These are phyloP conservation scores for Didymella sp. DNA, from an alignment of 2,329 filamentous ascomycete genomes.

Conservation along the genomic window DNA sequence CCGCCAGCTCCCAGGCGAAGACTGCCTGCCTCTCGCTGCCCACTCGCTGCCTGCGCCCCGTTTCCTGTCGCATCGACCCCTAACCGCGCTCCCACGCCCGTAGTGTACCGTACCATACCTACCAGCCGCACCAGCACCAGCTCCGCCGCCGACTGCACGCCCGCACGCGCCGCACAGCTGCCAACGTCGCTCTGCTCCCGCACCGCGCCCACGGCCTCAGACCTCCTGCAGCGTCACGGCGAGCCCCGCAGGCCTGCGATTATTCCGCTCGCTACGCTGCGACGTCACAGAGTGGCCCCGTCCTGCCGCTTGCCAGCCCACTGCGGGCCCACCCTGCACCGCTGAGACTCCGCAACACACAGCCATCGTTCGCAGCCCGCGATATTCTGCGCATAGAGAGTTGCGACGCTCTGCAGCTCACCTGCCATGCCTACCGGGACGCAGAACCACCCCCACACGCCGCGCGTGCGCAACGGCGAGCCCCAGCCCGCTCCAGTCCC, in stretches of 20 bases:
- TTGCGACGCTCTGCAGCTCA: constrained; percentile 34
- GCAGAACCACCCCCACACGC: constrained; percentile 48
- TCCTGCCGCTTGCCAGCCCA: constrained; percentile 34
- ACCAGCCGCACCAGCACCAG: neutral
- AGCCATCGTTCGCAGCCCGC: constrained; percentile 25
- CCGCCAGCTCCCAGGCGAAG: constrained; percentile 21
- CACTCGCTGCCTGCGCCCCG: constrained; percentile 9
- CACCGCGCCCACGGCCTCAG: constrained; percentile 3
- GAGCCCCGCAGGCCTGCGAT: constrained; percentile 21
- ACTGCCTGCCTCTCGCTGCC: neutral
- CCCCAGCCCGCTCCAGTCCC: constrained; percentile 53
- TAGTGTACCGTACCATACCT: constrained; percentile 23
- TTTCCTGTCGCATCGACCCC: constrained; percentile 22
- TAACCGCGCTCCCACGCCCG: constrained; percentile 29
- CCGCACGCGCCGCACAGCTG: constrained; percentile 12
- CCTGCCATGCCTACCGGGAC: constrained; percentile 50
- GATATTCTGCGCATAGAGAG: constrained; percentile 30
- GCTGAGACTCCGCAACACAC: constrained; percentile 28
- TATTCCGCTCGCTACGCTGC: constrained; percentile 23
- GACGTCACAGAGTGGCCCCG: constrained; percentile 29
- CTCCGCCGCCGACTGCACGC: constrained; percentile 12
- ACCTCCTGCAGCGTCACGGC: constrained; percentile 5
- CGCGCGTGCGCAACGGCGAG: constrained; percentile 53
- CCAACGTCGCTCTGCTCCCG: constrained; percentile 10
- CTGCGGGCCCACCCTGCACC: constrained; percentile 30